These are phyloP conservation scores for Phytophthora pluvialis DNA, from an alignment of 352 stramenopile genomes.

Conservation along the genomic window DNA sequence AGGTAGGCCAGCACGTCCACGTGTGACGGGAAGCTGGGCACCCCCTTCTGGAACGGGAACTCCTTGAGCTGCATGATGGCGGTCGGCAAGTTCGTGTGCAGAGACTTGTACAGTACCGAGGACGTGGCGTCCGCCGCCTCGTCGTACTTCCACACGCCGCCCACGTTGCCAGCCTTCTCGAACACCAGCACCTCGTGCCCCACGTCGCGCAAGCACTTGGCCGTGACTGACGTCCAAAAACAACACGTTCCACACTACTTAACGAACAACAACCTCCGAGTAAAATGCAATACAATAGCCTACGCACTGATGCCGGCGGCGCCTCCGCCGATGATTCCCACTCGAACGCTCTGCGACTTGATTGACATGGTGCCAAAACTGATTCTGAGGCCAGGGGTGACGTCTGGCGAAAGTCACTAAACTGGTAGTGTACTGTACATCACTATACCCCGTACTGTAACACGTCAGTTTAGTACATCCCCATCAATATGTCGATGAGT, in stretches of 20 bases:
- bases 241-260: neutral
- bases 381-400: neutral
- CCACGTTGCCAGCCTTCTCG: conserved; percentile 65
- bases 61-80: conserved; percentile 81
- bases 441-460: neutral
- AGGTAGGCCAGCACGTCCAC: conserved; percentile 70
- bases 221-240: conserved; percentile 48
- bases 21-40: conserved; percentile 69
- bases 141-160: conserved; percentile 85
- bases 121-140: conserved; percentile 48
- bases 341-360: conserved; percentile 38
- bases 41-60: conserved; percentile 63
- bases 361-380: conserved; percentile 25
- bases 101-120: conserved; percentile 78
- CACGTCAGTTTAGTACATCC: conserved; percentile 1
- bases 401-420: conserved; percentile 14
- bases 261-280: neutral
- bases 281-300: neutral
- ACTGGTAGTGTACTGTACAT: neutral
- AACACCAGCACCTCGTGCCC: conserved; percentile 78
- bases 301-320: conserved; percentile 79
- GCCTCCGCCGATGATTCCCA: conserved; percentile 77
- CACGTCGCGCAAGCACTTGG: conserved; percentile 68
- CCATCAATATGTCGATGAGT: conserved; percentile 15
- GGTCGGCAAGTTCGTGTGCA: conserved; percentile 83